A percentile compares a stretch with the other conserved stretches of the same genome.
Evolutionary conservation across 306 rosid species (phyloP).

Genomic region (Hippophae tibetana): DNA sequence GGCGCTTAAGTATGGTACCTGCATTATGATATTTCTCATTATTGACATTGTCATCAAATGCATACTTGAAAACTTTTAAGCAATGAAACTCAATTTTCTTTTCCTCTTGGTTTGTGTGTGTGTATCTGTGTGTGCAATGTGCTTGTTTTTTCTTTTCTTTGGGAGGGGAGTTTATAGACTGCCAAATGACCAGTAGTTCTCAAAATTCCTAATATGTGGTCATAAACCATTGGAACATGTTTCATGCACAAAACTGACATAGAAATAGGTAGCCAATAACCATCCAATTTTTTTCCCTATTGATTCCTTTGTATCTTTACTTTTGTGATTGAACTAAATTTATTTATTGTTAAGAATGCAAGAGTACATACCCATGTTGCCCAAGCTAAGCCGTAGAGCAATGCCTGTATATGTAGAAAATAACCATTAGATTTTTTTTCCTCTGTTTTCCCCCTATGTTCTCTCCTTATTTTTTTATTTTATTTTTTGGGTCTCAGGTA

Average conservation of each 20-base stretch:
- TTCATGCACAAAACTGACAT: not conserved
- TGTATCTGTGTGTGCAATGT: too few species aligned
- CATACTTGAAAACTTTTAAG: not conserved
- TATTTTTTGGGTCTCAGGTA: not conserved
- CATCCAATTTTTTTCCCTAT: not conserved
- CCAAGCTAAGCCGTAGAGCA: conserved; percentile 82
- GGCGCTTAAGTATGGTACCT: conserved; percentile 75
- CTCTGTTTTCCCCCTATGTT: not conserved
- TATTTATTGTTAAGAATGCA: not conserved
- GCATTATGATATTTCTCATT: conserved; percentile 19
- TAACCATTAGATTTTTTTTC: conserved; percentile 5
- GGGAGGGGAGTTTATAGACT: too few species aligned
- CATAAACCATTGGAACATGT: too few species aligned
- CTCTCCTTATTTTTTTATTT: not conserved
- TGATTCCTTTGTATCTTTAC: not conserved
- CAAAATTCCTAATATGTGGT: too few species aligned
- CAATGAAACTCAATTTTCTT: too few species aligned
- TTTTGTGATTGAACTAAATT: not conserved
- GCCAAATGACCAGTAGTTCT: too few species aligned
- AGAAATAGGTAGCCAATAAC: not conserved
- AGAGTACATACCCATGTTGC: conserved; percentile 63
- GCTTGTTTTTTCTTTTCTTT: too few species aligned
- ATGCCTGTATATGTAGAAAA: conserved; percentile 37
- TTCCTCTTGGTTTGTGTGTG: too few species aligned
- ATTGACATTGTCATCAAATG: conserved; percentile 3